These are phyloP conservation scores for Thraustochytrium sp. DNA, from an alignment of 352 stramenopile species.

Conservation along the genomic window DNA sequence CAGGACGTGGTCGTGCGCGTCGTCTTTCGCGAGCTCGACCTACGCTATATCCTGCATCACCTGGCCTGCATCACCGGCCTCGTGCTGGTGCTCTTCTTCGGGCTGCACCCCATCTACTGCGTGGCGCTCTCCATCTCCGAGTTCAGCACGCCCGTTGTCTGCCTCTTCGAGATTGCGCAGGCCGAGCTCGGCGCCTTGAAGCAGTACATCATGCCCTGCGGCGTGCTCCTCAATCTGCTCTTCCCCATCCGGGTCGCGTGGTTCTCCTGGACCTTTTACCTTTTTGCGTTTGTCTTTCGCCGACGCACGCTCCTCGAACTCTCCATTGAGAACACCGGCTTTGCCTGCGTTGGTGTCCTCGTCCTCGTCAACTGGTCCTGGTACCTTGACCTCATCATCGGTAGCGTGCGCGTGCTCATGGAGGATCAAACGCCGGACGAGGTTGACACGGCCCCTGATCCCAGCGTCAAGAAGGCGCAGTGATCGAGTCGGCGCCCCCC, in stretches of 20 bases:
- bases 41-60: slow-evolving; percentile 28
- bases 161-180: slow-evolving; percentile 26
- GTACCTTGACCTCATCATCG: slow-evolving; percentile 1
- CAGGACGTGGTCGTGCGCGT: slow-evolving; percentile 29
- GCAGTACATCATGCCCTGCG: slow-evolving; percentile 26
- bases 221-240: slow-evolving; percentile 8
- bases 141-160: slow-evolving; percentile 20
- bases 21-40: background rate
- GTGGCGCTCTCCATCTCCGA: slow-evolving; percentile 1
- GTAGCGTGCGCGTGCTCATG: background rate
- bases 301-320: background rate
- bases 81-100: background rate
- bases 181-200: background rate
- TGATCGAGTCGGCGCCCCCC: background rate
- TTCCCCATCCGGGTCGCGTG: slow-evolving; percentile 17
- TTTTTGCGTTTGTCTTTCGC: background rate
- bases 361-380: slow-evolving; percentile 30
- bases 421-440: background rate
- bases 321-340: background rate
- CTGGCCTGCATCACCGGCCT: background rate
- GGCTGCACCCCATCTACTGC: background rate
- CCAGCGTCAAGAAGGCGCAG: background rate
- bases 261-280: slow-evolving; percentile 30
- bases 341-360: background rate
- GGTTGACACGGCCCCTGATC: background rate